Evolutionary conservation across 2,329 filamentous ascomycete species (phyloP).

Genomic region (Verticillium nonalfalfae): DNA sequence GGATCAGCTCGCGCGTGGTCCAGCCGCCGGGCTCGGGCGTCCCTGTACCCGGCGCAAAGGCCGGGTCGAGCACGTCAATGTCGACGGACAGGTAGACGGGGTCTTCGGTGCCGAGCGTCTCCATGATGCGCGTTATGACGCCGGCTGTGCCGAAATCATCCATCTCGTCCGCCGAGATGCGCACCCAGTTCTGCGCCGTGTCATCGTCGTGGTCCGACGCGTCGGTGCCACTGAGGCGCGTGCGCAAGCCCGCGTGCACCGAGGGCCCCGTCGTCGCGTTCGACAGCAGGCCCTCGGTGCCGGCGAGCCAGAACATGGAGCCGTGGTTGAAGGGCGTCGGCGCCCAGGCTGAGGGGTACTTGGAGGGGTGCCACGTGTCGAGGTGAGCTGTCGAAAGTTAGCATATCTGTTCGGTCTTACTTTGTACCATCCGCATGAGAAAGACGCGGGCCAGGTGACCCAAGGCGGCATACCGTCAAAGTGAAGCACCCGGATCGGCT

Average conservation of each 20-base stretch:
- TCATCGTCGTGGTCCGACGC: constrained; percentile 68
- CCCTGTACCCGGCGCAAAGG: constrained; percentile 63
- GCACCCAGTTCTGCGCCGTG: constrained; percentile 67
- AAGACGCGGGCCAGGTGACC: no score
- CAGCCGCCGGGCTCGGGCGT: constrained; percentile 88
- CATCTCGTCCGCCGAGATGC: constrained; percentile 79
- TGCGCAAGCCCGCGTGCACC: constrained; percentile 79
- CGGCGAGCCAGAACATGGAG: constrained; percentile 86
- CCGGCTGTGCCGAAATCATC: constrained; percentile 72
- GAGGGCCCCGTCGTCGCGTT: constrained; percentile 64
- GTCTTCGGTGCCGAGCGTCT: constrained; percentile 63
- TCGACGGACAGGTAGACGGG: constrained; percentile 69
- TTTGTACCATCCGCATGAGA: background rate
- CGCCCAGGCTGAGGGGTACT: constrained; percentile 72
- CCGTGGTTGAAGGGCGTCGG: constrained; percentile 77
- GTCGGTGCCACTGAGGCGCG: constrained; percentile 61
- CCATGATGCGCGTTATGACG: constrained; percentile 64
- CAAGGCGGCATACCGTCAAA: constrained; percentile 48
- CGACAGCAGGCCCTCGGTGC: constrained; percentile 70
- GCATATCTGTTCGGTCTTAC: background rate
- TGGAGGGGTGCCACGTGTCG: constrained; percentile 78
- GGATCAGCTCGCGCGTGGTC: constrained; percentile 82
- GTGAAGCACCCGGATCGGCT: constrained; percentile 63
- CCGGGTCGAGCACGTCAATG: constrained; percentile 29
- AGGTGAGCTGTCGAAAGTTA: constrained; percentile 47